Conservation (phyloP, 176 grass and related monocot species). For the Ampelocalamus luodianensis region DNA sequence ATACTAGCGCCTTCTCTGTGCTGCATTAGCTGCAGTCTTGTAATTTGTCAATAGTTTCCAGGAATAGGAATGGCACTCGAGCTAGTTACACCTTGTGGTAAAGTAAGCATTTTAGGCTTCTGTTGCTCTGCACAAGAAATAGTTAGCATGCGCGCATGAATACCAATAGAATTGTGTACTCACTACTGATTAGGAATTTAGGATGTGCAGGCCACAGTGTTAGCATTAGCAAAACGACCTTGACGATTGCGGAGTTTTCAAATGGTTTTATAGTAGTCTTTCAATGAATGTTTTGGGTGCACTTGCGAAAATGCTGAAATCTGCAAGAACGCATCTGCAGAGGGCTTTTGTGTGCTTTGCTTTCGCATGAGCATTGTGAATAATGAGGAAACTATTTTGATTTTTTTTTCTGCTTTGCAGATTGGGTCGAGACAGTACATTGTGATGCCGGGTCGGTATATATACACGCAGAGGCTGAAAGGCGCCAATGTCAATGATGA, state of each 20-base stretch:
- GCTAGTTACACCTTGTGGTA: neutral
- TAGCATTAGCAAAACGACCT: neutral
- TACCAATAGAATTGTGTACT: neutral
- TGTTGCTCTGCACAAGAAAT: neutral
- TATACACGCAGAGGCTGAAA: constrained; percentile 81
- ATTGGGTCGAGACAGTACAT: constrained; percentile 68
- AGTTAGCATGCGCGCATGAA: neutral
- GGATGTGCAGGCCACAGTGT: neutral
- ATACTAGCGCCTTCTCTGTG: neutral
- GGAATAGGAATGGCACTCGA: neutral
- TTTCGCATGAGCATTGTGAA: constrained; percentile 21
- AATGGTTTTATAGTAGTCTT: neutral
- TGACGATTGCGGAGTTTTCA: neutral
- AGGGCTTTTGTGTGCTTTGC: constrained; percentile 10
- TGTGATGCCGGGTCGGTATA: constrained; percentile 65
- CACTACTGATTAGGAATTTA: neutral
- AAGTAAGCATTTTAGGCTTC: constrained; percentile 2
- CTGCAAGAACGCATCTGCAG: neutral
- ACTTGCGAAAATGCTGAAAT: neutral
- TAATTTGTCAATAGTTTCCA: neutral
- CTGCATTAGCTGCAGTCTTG: neutral
- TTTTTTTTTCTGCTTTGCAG: constrained; percentile 44
- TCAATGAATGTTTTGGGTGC: neutral
- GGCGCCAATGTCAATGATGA: constrained; percentile 70
- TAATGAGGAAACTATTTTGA: constrained; percentile 39